Percentiles rank a stretch among this genome's conserved stretches.
These are phyloP conservation scores for Fusarium sambucinum DNA, from an alignment of 2,329 filamentous ascomycete genomes.

Conservation along the genomic window DNA sequence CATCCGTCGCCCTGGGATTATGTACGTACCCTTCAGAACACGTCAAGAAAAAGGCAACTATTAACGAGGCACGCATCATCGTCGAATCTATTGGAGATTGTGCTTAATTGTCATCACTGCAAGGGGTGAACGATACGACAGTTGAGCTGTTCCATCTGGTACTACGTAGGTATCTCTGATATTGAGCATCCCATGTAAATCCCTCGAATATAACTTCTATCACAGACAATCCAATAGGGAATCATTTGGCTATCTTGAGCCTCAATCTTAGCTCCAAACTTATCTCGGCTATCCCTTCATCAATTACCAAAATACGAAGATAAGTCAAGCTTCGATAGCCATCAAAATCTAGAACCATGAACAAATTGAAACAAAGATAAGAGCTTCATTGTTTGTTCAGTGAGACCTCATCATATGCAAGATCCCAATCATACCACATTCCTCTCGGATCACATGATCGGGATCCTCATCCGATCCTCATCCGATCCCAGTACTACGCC, in stretches of 20 bases:
- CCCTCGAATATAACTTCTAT: not conserved
- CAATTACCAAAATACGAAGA: not conserved
- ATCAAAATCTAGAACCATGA: not conserved
- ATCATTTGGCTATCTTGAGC: slow-evolving; percentile 5
- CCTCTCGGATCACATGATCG: slow-evolving; percentile 23
- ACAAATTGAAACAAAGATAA: not conserved
- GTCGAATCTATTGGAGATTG: not conserved
- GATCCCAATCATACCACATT: not conserved
- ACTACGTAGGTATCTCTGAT: not conserved
- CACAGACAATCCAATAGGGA: not conserved
- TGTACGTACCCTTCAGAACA: not conserved
- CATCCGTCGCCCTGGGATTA: not conserved
- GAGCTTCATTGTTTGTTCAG: not conserved
- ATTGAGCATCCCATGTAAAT: not conserved
- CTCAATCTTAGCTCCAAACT: slow-evolving; percentile 4
- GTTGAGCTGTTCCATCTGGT: not conserved
- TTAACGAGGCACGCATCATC: slow-evolving; percentile 10
- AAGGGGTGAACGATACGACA: not conserved
- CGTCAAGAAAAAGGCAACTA: slow-evolving; percentile 10
- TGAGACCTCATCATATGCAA: not conserved
- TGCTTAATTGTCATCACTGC: not conserved
- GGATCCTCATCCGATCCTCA: not conserved
- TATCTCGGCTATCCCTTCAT: not conserved
- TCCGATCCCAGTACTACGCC: slow-evolving; percentile 13
- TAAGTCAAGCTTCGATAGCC: not conserved